phyloP scores from a whole-genome alignment of 2,329 filamentous ascomycete genomes.

The Sporothrix schenckii region DNA sequence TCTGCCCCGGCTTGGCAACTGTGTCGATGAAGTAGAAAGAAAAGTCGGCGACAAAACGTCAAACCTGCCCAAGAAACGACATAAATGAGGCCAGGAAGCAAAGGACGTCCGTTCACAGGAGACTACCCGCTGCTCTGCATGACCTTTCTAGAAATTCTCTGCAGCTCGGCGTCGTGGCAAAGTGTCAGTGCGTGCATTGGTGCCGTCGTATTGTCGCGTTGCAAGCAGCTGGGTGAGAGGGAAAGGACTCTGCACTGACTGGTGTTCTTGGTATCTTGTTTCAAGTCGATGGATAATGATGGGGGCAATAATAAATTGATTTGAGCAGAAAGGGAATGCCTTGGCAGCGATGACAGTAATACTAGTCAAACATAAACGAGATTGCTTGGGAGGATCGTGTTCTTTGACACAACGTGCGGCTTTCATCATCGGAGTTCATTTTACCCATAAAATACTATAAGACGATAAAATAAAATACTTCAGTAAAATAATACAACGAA shows the following conservation, averaged over 20 bases:
- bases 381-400: background rate
- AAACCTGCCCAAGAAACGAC: background rate
- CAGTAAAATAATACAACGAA: too few relatives aligned
- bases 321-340: background rate
- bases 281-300: background rate
- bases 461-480: background rate
- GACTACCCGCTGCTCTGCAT: slow-evolving; percentile 5
- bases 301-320: background rate
- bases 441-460: too few relatives aligned
- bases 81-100: background rate
- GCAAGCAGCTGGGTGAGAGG: background rate
- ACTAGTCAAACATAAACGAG: background rate
- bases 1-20: background rate
- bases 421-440: too few relatives aligned
- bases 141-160: slow-evolving; percentile 22
- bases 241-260: slow-evolving; percentile 15
- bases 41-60: background rate
- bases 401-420: background rate
- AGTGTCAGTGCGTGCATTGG: slow-evolving; percentile 6
- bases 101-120: background rate
- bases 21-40: background rate
- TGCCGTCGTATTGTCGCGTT: background rate
- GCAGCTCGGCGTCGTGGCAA: slow-evolving; percentile 1
- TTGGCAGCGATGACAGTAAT: too few relatives aligned
- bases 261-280: slow-evolving; percentile 16